phyloP scores from a whole-genome alignment of 305 asterid genomes.

The Ilex paraguariensis region DNA sequence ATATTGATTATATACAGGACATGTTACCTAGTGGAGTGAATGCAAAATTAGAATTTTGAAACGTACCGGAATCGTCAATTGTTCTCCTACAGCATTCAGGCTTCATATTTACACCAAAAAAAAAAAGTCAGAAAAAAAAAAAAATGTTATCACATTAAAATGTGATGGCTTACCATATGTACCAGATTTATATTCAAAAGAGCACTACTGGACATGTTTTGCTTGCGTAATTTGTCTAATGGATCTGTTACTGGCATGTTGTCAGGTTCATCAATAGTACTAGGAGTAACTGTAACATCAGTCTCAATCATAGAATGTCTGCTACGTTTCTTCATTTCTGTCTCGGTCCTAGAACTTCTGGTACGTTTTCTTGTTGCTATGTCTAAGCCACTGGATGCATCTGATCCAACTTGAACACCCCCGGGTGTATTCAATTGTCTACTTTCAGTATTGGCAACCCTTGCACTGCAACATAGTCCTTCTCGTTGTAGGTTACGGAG shows the following conservation, averaged over 20 bases:
- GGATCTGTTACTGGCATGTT: no score
- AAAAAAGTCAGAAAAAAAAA: constrained; percentile 21
- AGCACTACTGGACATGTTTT: constrained; percentile 25
- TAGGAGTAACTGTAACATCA: constrained; percentile 10
- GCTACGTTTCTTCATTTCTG: constrained; percentile 17
- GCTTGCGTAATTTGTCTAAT: constrained; percentile 7
- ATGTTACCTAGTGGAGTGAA: no score
- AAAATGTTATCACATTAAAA: no score
- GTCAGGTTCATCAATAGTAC: constrained; percentile 8
- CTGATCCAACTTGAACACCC: constrained; percentile 15
- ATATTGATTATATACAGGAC: constrained; percentile 1
- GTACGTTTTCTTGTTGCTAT: neutral
- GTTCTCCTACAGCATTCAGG: constrained; percentile 59
- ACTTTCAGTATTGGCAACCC: constrained; percentile 18
- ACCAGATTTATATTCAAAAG: constrained; percentile 36
- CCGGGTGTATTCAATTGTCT: constrained; percentile 9
- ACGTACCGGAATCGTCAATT: constrained; percentile 48
- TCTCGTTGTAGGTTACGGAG: constrained; percentile 31
- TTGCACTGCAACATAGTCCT: constrained; percentile 16
- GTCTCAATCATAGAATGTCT: constrained; percentile 8
- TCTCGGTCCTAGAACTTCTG: no score
- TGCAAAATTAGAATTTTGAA: neutral
- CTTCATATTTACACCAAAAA: constrained; percentile 40
- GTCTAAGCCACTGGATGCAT: constrained; percentile 9
- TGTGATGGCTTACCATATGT: neutral